Base-by-base conservation (phyloP, 352 stramenopile genomes). In the Pythium insidiosum region DNA sequence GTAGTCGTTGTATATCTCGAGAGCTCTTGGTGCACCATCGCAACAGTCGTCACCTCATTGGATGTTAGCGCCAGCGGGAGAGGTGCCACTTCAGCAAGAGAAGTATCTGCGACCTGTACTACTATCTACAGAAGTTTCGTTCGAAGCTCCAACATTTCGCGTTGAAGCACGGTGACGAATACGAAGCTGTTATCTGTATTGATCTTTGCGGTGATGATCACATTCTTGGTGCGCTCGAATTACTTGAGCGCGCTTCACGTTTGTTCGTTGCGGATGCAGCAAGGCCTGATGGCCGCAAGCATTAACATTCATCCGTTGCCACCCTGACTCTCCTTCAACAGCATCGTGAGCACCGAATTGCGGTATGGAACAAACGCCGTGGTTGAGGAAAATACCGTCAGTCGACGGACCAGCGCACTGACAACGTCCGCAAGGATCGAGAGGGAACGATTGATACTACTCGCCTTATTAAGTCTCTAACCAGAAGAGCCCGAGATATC, bases 261-360 rank as follows among this genome's bases (percentile, higher is more conserved):
- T 40, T 95, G 84, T 30, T 95, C 82, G 33, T 89, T 94, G 49
- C 94, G 79, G 3, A 65, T 57, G 24, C 79, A 85, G 30, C 76
- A 89, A 2, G 84, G 84, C 42, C 79, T 93, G 47, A 94, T 82
- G 2, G 70, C 65, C n/a, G 82, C 84, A n/a, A 95, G 73, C 64
- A 95, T 90, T 10, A 93, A 69, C 0, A 76, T 90, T 28, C 81
- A 82, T 21, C 79, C 69, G 29, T 92, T 88, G 2, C 84, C 79
- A 29, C 79, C 82, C 2, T 95, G 63, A 39, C 69, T 80, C 38
- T 90, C 68, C 31, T 90, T 89, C 19, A 93, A 56, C 28, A 93
- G 39, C 3, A 82, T 55, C 6, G 84, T 96, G 21, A 96, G 60
- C 19, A 94, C 71, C 12, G 80, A 94, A 51, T 96, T 96, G 19